These are phyloP conservation scores for Angomonas ambiguus DNA, from an alignment of 208 protist genomes.

Conservation along the genomic window DNA sequence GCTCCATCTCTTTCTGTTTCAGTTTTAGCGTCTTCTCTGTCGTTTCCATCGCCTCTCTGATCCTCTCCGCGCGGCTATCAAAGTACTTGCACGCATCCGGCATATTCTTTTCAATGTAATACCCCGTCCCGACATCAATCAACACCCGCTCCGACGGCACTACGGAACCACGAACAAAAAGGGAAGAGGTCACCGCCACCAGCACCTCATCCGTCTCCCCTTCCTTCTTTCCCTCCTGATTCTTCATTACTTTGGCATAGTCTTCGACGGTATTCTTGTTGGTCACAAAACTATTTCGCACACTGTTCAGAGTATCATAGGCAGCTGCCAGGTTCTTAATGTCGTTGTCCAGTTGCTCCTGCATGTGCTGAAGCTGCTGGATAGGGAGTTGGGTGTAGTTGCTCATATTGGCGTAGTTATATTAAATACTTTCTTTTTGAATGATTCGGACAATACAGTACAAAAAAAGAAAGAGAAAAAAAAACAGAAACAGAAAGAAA, in stretches of 20 bases:
- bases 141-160: slow-evolving; percentile 71
- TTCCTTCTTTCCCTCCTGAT: slow-evolving; percentile 20
- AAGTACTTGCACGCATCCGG: slow-evolving; percentile 69
- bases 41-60: slow-evolving; percentile 78
- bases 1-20: slow-evolving; percentile 80
- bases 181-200: slow-evolving; percentile 78
- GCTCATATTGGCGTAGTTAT: slow-evolving; percentile 35
- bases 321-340: slow-evolving; percentile 66
- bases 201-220: slow-evolving; percentile 51
- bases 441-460: neutral
- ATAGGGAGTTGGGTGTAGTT: slow-evolving; percentile 62
- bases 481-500: slow-evolving; percentile 12
- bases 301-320: slow-evolving; percentile 76
- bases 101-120: slow-evolving; percentile 82
- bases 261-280: slow-evolving; percentile 70
- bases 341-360: slow-evolving; percentile 82
- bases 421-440: slow-evolving; percentile 3
- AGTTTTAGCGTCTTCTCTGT: slow-evolving; percentile 63
- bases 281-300: slow-evolving; percentile 66
- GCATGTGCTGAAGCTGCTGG: slow-evolving; percentile 85
- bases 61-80: slow-evolving; percentile 53
- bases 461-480: slow-evolving; percentile 5
- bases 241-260: slow-evolving; percentile 54
- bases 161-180: slow-evolving; percentile 65
- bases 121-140: slow-evolving; percentile 85